phyloP scores from a whole-genome alignment of 1,284 basidiomycete species.

The Papiliotrema terrestris region DNA sequence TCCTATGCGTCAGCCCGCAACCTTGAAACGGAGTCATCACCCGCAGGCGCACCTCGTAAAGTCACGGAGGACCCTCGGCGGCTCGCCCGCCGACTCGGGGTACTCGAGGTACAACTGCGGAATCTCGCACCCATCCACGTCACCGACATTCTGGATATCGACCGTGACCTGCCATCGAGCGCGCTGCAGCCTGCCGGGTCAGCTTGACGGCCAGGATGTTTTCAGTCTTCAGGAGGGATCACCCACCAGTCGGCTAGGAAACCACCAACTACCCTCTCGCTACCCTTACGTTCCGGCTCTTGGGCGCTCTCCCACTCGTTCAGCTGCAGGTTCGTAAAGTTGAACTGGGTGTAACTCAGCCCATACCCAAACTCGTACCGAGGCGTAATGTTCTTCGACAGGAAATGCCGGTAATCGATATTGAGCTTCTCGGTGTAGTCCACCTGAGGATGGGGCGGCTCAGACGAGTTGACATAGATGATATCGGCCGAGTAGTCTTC shows the following conservation, averaged over 20 bases:
- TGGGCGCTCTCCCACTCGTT: slow-evolving; percentile 6
- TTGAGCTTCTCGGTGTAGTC: slow-evolving; percentile 67
- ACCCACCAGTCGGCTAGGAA: slow-evolving; percentile 26
- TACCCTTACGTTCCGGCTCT: not conserved
- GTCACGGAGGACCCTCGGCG: slow-evolving; percentile 46
- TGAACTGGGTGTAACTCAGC: slow-evolving; percentile 75
- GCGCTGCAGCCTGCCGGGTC: slow-evolving; percentile 37
- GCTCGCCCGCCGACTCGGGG: slow-evolving; percentile 45
- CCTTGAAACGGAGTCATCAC: not conserved
- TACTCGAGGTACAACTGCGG: slow-evolving; percentile 48
- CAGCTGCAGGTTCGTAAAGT: slow-evolving; percentile 59
- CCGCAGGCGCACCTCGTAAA: slow-evolving; percentile 21
- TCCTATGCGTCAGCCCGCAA: slow-evolving; percentile 14
- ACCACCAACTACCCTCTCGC: slow-evolving; percentile 13
- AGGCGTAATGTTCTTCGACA: slow-evolving; percentile 60
- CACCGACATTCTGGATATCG: slow-evolving; percentile 51
- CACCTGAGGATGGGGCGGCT: slow-evolving; percentile 52
- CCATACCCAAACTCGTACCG: slow-evolving; percentile 78
- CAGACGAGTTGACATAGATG: slow-evolving; percentile 37
- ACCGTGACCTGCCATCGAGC: slow-evolving; percentile 43
- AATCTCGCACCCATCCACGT: slow-evolving; percentile 48
- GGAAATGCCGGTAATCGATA: slow-evolving; percentile 76
- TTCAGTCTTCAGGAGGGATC: too few relatives aligned
- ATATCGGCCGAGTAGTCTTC: slow-evolving; percentile 62
- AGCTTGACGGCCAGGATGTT: too few relatives aligned